phyloP scores from a whole-genome alignment of 2,329 filamentous ascomycete species.

The Penicillium decumbens region DNA sequence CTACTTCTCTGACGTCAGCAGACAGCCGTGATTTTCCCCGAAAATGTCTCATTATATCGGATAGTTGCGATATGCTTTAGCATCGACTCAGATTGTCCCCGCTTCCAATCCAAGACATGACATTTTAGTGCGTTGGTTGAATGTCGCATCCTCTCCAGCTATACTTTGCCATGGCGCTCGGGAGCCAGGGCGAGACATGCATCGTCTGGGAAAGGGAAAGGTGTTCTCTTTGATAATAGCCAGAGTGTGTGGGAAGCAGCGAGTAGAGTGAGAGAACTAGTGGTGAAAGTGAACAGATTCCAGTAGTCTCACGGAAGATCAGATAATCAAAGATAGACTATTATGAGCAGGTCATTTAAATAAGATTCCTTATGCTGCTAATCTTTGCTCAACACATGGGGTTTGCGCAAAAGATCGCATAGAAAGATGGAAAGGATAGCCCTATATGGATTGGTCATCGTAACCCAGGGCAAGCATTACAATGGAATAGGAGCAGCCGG shows the following conservation, averaged over 20 bases:
- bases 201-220: background rate
- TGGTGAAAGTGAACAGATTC: background rate
- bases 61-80: background rate
- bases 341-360: too few species aligned
- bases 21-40: background rate
- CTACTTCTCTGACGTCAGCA: constrained; percentile 8
- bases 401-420: too few species aligned
- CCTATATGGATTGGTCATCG: too few species aligned
- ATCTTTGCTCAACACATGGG: too few species aligned
- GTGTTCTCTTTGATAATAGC: background rate
- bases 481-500: too few species aligned
- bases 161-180: background rate
- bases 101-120: background rate
- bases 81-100: background rate
- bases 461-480: too few species aligned
- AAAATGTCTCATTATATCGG: constrained; percentile 3
- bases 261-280: background rate
- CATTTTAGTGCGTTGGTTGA: background rate
- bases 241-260: background rate
- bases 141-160: background rate
- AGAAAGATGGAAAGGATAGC: too few species aligned
- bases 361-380: too few species aligned
- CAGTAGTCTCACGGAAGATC: too few species aligned
- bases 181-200: background rate
- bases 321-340: too few species aligned